A percentile compares a stretch with the other conserved stretches of the same genome.
phyloP scores from a whole-genome alignment of 73 alveolate species.

The Uronychia binucleata region DNA sequence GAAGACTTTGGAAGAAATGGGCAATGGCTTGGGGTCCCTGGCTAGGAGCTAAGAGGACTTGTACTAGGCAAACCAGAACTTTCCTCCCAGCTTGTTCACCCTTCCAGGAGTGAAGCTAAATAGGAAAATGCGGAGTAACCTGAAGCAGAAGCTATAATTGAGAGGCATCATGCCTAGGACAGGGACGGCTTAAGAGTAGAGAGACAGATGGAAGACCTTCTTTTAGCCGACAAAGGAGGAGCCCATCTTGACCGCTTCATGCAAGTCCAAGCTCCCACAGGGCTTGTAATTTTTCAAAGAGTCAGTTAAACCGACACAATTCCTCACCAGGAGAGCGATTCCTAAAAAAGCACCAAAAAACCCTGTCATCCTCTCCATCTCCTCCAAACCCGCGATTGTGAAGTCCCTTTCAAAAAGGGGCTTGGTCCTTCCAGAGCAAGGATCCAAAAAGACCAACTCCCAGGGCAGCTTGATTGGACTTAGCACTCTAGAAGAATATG shows the following conservation, averaged over 20 bases:
- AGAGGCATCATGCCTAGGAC: background rate
- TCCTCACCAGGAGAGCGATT: background rate
- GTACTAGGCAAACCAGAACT: too few species aligned
- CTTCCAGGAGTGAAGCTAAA: background rate
- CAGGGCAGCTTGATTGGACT: background rate
- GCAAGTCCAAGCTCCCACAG: background rate
- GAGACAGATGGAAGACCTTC: background rate
- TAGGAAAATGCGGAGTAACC: background rate
- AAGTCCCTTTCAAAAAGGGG: background rate
- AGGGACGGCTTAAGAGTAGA: background rate
- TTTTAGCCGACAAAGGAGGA: background rate
- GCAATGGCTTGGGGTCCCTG: too few species aligned
- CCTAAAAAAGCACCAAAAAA: background rate
- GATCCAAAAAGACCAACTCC: background rate
- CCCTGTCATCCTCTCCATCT: background rate
- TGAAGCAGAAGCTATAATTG: background rate
- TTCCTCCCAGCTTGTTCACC: too few species aligned
- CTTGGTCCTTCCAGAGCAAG: background rate
- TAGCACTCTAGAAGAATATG: background rate
- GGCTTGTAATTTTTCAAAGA: background rate
- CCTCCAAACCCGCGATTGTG: background rate
- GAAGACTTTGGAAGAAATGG: too few species aligned
- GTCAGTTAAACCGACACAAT: background rate
- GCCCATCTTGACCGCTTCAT: background rate
- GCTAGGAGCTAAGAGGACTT: too few species aligned